Percentiles rank a stretch among this genome's conserved stretches.
These are phyloP conservation scores for Selaginella tamariscina DNA, from an alignment of 75 land plant genomes.

Conservation along the genomic window DNA sequence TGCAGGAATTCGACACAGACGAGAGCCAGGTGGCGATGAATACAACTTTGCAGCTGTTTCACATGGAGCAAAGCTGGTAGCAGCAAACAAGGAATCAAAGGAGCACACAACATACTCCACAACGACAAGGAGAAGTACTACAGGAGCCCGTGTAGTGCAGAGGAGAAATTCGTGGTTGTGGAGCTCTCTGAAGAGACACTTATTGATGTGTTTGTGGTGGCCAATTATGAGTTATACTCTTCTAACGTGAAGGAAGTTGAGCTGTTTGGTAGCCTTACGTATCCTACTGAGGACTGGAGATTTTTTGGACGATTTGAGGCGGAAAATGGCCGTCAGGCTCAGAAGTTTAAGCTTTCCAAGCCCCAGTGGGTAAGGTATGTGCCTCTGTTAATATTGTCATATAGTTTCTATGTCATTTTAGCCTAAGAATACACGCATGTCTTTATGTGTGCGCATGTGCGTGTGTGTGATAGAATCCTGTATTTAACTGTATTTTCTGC, in stretches of 20 bases:
- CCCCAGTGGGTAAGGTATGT: constrained; percentile 93
- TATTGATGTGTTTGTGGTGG: constrained; percentile 55
- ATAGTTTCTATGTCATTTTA: no score
- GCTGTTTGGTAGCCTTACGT: constrained; percentile 55
- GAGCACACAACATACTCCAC: constrained; percentile 57
- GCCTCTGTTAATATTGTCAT: no score
- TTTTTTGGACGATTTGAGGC: constrained; percentile 60
- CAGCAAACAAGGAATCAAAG: constrained; percentile 79
- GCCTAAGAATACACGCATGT: no score
- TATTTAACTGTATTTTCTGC: no score
- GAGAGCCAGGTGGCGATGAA: constrained; percentile 56
- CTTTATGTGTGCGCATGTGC: no score
- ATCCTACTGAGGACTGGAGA: constrained; percentile 62
- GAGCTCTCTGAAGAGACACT: constrained; percentile 85
- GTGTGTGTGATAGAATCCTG: no score
- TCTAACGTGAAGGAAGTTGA: constrained; percentile 79
- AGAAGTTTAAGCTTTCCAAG: constrained; percentile 51
- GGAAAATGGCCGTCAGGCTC: constrained; percentile 57
- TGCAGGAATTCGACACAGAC: constrained; percentile 27
- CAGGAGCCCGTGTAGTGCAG: constrained; percentile 77
- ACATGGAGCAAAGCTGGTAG: constrained; percentile 83
- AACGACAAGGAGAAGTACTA: constrained; percentile 76
- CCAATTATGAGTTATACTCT: constrained; percentile 81
- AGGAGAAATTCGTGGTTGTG: constrained; percentile 55
- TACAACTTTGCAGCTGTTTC: constrained; percentile 80